Evolutionary conservation across 148 eudicot species (phyloP), one percentile per base, ranked within the genome.

Genomic region (Salicornia ramosissima): DNA sequence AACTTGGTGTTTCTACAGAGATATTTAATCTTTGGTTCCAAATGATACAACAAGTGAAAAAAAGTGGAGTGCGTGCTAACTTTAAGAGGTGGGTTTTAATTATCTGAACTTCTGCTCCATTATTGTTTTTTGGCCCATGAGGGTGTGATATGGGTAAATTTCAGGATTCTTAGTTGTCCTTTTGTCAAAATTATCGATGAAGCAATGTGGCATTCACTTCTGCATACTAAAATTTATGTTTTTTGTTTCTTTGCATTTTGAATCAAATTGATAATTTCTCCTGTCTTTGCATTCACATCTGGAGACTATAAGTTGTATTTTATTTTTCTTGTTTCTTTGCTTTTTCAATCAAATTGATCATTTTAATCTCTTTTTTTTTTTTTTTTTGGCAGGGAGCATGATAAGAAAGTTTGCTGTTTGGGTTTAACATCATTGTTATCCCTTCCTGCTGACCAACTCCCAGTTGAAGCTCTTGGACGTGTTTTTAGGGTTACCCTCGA

Each of bases 371-470:
- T n/a, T n/a, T n/a, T n/a, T n/a, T n/a, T n/a, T n/a, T n/a, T n/a
- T n/a, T n/a, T n/a, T 18, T 54, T 24, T 77, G 82, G 66, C 87
- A 94, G 99, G 77, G 97, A 88, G 76, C 96, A 94, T 71, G 97
- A 91, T 73, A 94, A 94, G 78, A 94, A 94, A 69, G 93, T 94
- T 24, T 94, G 99, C 82, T 94, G 96, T 72, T 83, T 94, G 91
- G 99, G 99, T 68, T 82, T 94, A 82, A 94, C 84, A 53, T 87
- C 97, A 0, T 74, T 94, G 78, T 81, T 94, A 65, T 80, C 90
- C 58, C 96, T 90, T 80, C 93, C 96, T 74, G 82, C 82, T 45
- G 96, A 85, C 28, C 99, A 87, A 81, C 78, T 94, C 73, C 97
- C 97, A 45, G 82, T 74, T 36, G 99, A 94, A 54, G 97, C 99